A percentile compares a stretch with the other conserved stretches of the same genome.
Evolutionary conservation across 495 filamentous ascomycete species (phyloP).

Genomic region (Trichoderma reesei): DNA sequence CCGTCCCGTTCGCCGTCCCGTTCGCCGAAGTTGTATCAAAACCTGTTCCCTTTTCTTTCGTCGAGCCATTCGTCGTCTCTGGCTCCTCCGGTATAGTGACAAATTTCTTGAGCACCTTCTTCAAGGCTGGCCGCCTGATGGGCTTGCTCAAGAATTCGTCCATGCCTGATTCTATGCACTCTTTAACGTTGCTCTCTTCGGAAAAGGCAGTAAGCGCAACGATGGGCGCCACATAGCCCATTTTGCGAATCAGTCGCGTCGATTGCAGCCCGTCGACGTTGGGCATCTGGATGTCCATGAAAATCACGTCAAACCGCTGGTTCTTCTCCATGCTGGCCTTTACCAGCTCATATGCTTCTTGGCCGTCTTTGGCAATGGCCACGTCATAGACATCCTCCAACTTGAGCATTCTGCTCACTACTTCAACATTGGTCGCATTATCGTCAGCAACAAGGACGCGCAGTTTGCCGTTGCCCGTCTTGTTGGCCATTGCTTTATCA

Average conservation of each 20-base stretch:
- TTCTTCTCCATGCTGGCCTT: slow-evolving; percentile 68
- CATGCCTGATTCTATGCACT: slow-evolving; percentile 71
- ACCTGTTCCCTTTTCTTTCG: slow-evolving; percentile 11
- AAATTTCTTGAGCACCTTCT: slow-evolving; percentile 67
- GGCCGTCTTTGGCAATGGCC: slow-evolving; percentile 74
- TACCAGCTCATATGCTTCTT: slow-evolving; percentile 80
- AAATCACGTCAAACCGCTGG: slow-evolving; percentile 70
- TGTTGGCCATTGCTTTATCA: slow-evolving; percentile 34
- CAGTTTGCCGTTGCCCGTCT: slow-evolving; percentile 50
- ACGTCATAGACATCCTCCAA: slow-evolving; percentile 56
- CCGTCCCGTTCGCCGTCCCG: neutral
- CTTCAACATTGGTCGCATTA: slow-evolving; percentile 90
- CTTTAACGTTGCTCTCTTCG: slow-evolving; percentile 80
- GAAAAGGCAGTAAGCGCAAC: slow-evolving; percentile 86
- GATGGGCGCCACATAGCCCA: slow-evolving; percentile 83
- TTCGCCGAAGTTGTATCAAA: neutral
- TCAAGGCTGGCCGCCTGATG: slow-evolving; percentile 71
- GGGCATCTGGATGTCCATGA: slow-evolving; percentile 96
- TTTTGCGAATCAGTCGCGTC: slow-evolving; percentile 74
- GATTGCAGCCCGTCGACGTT: slow-evolving; percentile 83
- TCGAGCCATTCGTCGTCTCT: slow-evolving; percentile 28
- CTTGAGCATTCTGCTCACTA: slow-evolving; percentile 55
- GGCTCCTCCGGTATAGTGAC: slow-evolving; percentile 46
- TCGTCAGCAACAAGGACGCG: slow-evolving; percentile 89
- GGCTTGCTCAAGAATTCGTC: slow-evolving; percentile 70